A percentile compares a stretch with the other conserved stretches of the same genome.
These are phyloP conservation scores for Pestalotiopsis sp. DNA, from an alignment of 2,329 filamentous ascomycete genomes.

Conservation along the genomic window DNA sequence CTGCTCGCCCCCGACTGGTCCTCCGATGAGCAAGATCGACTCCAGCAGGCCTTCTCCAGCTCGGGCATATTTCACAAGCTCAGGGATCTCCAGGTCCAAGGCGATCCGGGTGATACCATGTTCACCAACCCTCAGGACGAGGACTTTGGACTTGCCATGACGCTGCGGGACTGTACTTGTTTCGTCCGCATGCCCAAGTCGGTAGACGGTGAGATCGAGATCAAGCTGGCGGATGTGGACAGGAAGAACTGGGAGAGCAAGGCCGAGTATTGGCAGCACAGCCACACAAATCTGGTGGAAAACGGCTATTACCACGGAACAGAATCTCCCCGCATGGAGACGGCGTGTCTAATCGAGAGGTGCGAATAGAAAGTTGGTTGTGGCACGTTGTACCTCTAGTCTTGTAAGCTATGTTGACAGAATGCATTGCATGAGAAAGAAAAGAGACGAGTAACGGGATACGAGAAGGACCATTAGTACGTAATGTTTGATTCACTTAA, in stretches of 20 bases:
- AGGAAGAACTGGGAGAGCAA: conserved; percentile 72
- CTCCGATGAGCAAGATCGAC: conserved; percentile 31
- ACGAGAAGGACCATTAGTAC: not conserved
- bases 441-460: not conserved
- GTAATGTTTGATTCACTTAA: not conserved
- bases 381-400: not conserved
- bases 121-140: conserved; percentile 39
- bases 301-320: conserved; percentile 66
- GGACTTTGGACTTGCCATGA: conserved; percentile 74
- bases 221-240: conserved; percentile 76
- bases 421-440: not conserved
- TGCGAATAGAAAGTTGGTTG: not conserved
- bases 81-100: conserved; percentile 34
- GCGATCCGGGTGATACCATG: conserved; percentile 49
- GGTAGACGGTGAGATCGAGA: conserved; percentile 43
- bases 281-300: conserved; percentile 65
- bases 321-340: conserved; percentile 27
- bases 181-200: conserved; percentile 61
- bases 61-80: conserved; percentile 41
- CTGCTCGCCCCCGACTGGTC: conserved; percentile 39
- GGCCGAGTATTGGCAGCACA: conserved; percentile 67
- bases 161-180: conserved; percentile 77
- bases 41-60: conserved; percentile 40
- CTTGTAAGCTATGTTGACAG: not conserved
- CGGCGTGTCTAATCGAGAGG: conserved; percentile 26